Percentiles rank a stretch among this genome's conserved stretches.
Conservation (phyloP, 1,284 basidiomycete species). For the Flammula alnicola region DNA sequence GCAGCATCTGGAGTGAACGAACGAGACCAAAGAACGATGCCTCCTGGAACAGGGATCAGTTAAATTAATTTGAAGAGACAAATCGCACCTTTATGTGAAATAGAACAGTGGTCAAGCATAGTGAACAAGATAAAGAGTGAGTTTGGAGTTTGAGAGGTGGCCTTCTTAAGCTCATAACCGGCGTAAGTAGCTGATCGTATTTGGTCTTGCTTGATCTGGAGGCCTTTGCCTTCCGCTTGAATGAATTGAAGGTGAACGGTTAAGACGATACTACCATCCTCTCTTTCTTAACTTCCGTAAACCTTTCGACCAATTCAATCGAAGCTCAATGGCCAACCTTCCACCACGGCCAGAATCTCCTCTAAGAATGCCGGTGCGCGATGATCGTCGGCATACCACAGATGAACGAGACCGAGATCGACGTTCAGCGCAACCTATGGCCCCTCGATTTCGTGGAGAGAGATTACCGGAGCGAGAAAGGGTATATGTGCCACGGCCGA, state of each 20-base stretch:
- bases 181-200: conserved; percentile 10
- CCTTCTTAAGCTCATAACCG: conserved; percentile 4
- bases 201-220: conserved; percentile 8
- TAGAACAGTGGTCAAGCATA: conserved; percentile 91
- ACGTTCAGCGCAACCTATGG: conserved; percentile 24
- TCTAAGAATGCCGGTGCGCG: conserved; percentile 24
- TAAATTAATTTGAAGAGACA: background rate
- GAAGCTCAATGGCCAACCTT: conserved; percentile 38
- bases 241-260: too few relatives aligned
- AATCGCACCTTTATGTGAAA: conserved; percentile 82
- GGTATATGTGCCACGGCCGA: conserved; percentile 26
- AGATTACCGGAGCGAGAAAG: conserved; percentile 25
- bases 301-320: background rate
- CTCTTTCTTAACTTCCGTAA: background rate
- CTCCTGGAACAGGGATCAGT: conserved; percentile 56
- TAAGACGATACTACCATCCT: too few relatives aligned
- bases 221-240: conserved; percentile 6
- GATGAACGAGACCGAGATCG: conserved; percentile 26
- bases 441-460: conserved; percentile 18
- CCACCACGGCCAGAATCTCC: conserved; percentile 43
- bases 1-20: conserved; percentile 89
- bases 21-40: conserved; percentile 90
- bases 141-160: conserved; percentile 6
- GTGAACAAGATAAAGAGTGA: conserved; percentile 10
- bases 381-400: conserved; percentile 25